phyloP scores from a whole-genome alignment of 768 basidiomycete genomes.

The Leucocoprinus leucothites region DNA sequence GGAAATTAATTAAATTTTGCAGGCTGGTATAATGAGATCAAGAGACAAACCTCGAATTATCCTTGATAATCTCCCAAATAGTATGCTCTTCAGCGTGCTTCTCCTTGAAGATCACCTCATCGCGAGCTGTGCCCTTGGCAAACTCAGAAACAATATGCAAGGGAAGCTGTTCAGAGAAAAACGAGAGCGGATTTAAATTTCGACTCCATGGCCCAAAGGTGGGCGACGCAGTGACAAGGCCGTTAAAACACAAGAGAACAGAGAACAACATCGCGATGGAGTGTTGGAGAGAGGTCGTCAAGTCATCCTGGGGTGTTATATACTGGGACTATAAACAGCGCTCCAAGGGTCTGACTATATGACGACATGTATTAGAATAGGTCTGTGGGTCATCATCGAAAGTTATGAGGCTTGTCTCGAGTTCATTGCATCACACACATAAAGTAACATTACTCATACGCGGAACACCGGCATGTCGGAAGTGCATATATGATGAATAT shows the following conservation, averaged over 20 bases:
- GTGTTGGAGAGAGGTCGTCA: no score
- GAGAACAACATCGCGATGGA: conserved; percentile 1
- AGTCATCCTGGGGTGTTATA: not conserved
- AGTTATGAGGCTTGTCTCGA: not conserved
- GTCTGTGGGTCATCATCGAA: not conserved
- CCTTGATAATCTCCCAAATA: conserved; percentile 15
- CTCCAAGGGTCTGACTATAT: conserved; percentile 12
- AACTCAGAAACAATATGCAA: not conserved
- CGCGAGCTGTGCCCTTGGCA: not conserved
- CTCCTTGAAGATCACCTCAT: not conserved
- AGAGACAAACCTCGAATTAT: conserved; percentile 13
- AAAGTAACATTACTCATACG: not conserved
- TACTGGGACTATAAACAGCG: not conserved
- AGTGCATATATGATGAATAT: not conserved
- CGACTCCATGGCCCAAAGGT: conserved; percentile 8
- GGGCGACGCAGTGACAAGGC: not conserved
- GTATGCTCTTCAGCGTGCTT: conserved; percentile 5
- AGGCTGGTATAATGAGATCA: not conserved
- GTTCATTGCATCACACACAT: not conserved
- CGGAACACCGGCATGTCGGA: not conserved
- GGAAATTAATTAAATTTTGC: not conserved
- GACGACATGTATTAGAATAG: conserved; percentile 8
- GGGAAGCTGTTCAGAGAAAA: not conserved
- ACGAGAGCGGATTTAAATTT: not conserved
- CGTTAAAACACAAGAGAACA: not conserved